Evolutionary conservation across 768 basidiomycete genomes (phyloP), one percentile per base, ranked within the genome.

Genomic region (Lactarius deliciosus): DNA sequence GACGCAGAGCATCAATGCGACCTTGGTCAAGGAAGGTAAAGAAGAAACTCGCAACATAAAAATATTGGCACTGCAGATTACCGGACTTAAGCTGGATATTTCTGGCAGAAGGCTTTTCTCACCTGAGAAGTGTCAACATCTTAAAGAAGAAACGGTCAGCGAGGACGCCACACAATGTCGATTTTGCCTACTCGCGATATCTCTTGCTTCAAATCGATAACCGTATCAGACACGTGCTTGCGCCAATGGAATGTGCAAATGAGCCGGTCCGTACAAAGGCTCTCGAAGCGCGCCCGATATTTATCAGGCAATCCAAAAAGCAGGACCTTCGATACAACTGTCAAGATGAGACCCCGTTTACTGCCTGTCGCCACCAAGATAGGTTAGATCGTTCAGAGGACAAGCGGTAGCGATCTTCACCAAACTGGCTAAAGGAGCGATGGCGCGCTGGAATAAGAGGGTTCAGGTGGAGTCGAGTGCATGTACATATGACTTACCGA

Each of bases 271-370:
- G 59, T 58, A 57, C 62, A 64, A 30, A 67, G 32, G 7, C 7
- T 18, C 47, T 60, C 66, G 20, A 67, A 53, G 10, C n/a, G 41
- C 11, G 18, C 58, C 25, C 58, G 36, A 30, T 20, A 53, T 16
- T 15, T 32, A 13, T 60, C 40, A 18, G 66, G 66, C 7, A 64
- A 53, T 34, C 50, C 57, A 36, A 67, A 67, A 25, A 50, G 47
- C 22, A 56, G 28, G 16, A 57, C 15, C 16, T 57, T 57, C 55
- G 30, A 57, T 30, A 34, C 34, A 8, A 13, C 13, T 57, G 55
- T 57, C 18, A 57, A 34, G 34, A 57, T 32, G 30, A 32, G 30
- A 57, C 20, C 0, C 28, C 55, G 18, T 34, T 57, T 30, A 13
- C 55, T 18, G 9, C 11, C 55, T 34, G 16, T 18, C 4, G 6